phyloP scores from a whole-genome alignment of 805 yeast genomes.

The Zygotorulaspora danielsina region DNA sequence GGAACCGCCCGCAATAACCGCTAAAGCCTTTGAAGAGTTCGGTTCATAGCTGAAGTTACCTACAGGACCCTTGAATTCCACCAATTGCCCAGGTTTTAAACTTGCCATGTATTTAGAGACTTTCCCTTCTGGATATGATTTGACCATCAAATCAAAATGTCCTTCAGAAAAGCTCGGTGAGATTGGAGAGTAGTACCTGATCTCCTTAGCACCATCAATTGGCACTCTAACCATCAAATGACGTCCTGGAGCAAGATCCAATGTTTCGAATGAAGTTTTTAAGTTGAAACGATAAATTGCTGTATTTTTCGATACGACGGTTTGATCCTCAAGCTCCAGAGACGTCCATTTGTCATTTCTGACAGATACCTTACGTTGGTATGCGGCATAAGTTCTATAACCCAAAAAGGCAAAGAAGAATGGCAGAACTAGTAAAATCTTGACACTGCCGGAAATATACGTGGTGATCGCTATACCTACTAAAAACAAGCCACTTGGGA shows the following conservation, averaged over 20 bases:
- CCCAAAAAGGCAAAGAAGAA: conserved; percentile 40
- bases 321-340: conserved; percentile 69
- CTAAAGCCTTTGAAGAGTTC: conserved; percentile 59
- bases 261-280: conserved; percentile 53
- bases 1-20: conserved; percentile 78
- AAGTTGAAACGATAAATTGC: conserved; percentile 72
- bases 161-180: conserved; percentile 67
- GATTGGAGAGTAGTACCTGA: conserved; percentile 74
- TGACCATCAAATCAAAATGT: conserved; percentile 69
- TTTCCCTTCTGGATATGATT: conserved; percentile 67
- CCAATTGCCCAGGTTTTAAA: conserved; percentile 59
- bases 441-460: conserved; percentile 35
- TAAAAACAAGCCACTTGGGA: conserved; percentile 58
- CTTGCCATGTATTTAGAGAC: conserved; percentile 66
- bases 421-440: conserved; percentile 33
- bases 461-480: conserved; percentile 57
- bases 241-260: conserved; percentile 70
- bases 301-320: conserved; percentile 62
- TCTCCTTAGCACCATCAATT: conserved; percentile 36
- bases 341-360: conserved; percentile 53
- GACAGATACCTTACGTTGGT: conserved; percentile 42
- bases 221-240: conserved; percentile 56
- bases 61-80: conserved; percentile 73
- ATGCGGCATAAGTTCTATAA: conserved; percentile 38
- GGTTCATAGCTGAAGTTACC: conserved; percentile 61